Evolutionary conservation across 306 rosid species (phyloP), one percentile per base, ranked within the genome.

Genomic region (Boehmeria nivea): DNA sequence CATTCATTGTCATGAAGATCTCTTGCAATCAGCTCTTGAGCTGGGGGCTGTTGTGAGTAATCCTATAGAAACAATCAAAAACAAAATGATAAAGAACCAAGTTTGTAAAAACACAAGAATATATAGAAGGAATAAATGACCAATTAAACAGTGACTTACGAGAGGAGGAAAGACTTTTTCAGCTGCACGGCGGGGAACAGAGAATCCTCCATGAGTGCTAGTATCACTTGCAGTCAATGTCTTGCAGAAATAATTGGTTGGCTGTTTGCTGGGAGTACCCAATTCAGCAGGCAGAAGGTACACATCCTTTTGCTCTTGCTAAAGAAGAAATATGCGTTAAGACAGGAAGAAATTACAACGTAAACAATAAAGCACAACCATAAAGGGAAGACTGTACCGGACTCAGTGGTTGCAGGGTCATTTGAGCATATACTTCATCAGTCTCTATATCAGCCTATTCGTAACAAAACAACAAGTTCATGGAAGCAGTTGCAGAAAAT

Each of bases 111-210:
- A 16, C 3, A 34, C 59, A 53, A 13, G 26, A 25, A 10, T 23
- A 15, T 11, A 23, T 20, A 26, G 43, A 21, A 23, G 26, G 19
- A 40, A 40, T 6, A 12, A 12, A 3, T 13, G 6, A 37, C 18
- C 19, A 51, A 28, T 25, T 4, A 39, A 26, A 45, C 31, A 54
- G 34, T 8, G n/a, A 11, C 87, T 19, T 71, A 84, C 93, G 64
- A 84, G 85, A 59, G 93, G 85, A 45, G 93, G 93, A 58, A 84
- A 84, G 57, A 84, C 87, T 78, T 84, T 84, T 68, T 84, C 93
- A 22, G 93, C 93, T 54, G 93, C 93, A 47, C 93, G 82, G 36
- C 93, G 85, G 45, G 93, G 87, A 68, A 84, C 93, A 59, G 87
- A 84, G 65, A 81, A 84, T 56, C 87, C 88, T 64, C 93, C 93